phyloP scores from a whole-genome alignment of 768 basidiomycete species.

The Pulveroboletus sp. region DNA sequence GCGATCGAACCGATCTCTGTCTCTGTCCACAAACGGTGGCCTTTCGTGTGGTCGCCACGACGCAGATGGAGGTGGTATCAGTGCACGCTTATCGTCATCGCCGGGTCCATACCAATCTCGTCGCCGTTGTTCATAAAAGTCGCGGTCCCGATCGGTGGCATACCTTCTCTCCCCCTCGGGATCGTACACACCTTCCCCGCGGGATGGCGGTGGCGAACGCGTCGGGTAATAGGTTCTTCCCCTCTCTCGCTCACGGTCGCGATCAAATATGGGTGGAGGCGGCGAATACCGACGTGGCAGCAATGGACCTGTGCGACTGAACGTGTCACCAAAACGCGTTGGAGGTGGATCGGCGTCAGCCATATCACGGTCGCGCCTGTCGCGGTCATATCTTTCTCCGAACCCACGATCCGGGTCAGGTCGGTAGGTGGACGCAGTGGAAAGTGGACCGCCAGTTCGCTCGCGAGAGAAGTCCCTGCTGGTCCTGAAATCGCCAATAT shows the following conservation, averaged over 20 bases:
- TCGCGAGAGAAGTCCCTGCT: conserved; percentile 35
- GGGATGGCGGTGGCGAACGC: conserved; percentile 28
- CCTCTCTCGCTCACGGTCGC: conserved; percentile 25
- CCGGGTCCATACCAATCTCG: conserved; percentile 31
- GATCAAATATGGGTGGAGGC: conserved; percentile 34
- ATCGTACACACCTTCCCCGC: conserved; percentile 27
- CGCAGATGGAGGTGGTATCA: conserved; percentile 3
- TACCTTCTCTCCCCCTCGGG: conserved; percentile 34
- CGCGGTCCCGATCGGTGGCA: conserved; percentile 27
- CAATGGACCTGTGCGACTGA: conserved; percentile 12
- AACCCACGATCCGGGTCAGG: conserved; percentile 36
- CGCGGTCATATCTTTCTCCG: conserved; percentile 28
- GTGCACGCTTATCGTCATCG: conserved; percentile 39
- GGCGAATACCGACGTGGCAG: conserved; percentile 17
- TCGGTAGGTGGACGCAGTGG: conserved; percentile 30
- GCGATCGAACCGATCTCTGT: conserved; percentile 39
- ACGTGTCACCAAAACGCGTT: conserved; percentile 35
- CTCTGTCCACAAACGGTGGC: conserved; percentile 22
- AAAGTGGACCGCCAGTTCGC: conserved; percentile 19
- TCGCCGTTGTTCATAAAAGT: conserved; percentile 27
- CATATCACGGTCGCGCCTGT: conserved; percentile 37
- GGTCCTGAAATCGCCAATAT: conserved; percentile 21
- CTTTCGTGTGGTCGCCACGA: conserved; percentile 35
- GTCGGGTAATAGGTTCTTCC: conserved; percentile 30
- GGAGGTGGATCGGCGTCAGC: conserved; percentile 32